Evolutionary conservation across 225 moss, liverwort and hornwort species (phyloP).

Genomic region (Takakia lepidozioides): DNA sequence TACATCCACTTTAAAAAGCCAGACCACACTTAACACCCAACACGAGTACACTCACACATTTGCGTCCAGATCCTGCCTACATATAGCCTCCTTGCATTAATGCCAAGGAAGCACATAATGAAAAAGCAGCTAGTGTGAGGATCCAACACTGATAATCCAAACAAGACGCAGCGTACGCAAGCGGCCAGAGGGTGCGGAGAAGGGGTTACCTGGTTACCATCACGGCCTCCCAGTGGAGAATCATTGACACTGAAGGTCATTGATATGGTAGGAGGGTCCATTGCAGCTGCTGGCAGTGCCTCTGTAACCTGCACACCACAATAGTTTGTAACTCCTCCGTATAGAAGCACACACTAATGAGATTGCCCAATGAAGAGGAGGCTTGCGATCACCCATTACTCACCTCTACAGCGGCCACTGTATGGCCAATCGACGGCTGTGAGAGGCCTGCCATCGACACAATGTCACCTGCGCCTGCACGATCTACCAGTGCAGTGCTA

Average conservation of each 20-base stretch:
- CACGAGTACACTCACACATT: neutral
- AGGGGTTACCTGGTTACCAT: conserved; percentile 49
- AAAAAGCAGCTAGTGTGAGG: no score
- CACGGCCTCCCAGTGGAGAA: conserved; percentile 84
- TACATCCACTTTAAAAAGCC: no score
- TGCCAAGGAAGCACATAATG: no score
- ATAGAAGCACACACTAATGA: no score
- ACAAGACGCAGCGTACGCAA: no score
- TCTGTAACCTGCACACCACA: conserved; percentile 40
- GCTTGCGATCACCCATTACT: conserved; percentile 7
- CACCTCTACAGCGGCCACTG: conserved; percentile 70
- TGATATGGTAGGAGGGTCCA: conserved; percentile 94
- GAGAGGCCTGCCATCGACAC: conserved; percentile 82
- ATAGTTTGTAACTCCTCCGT: no score
- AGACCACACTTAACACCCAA: no score
- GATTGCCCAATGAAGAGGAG: no score
- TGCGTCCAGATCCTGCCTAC: no score
- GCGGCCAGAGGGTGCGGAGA: no score
- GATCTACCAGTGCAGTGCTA: conserved; percentile 50
- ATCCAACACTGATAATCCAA: no score
- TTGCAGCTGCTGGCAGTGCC: conserved; percentile 87
- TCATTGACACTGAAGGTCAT: conserved; percentile 98
- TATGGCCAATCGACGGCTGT: conserved; percentile 90
- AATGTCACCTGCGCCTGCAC: conserved; percentile 88
- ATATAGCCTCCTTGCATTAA: no score